Percentiles rank a stretch among this genome's conserved stretches.
phyloP scores from a whole-genome alignment of 768 basidiomycete genomes.

The Clitopilus passeckerianus region DNA sequence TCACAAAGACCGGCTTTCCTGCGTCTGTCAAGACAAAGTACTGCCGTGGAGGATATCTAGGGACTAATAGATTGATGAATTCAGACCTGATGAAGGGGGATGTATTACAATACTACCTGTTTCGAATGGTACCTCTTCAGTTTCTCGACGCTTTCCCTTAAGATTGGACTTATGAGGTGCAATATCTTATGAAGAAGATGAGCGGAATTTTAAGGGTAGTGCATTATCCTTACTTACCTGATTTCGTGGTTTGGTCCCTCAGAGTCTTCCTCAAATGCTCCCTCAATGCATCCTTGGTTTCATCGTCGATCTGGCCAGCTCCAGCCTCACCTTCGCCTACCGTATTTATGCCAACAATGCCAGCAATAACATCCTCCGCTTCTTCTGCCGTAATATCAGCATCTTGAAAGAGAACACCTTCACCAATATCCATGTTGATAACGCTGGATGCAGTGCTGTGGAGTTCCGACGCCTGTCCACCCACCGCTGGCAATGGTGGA shows the following conservation, averaged over 20 bases:
- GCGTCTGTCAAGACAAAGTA: slow-evolving; percentile 95
- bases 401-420: slow-evolving; percentile 70
- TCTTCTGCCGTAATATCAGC: slow-evolving; percentile 55
- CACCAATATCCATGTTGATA: slow-evolving; percentile 58
- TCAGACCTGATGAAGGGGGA: not conserved
- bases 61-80: slow-evolving; percentile 20
- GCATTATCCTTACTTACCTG: slow-evolving; percentile 29
- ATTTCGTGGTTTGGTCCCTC: slow-evolving; percentile 40
- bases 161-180: slow-evolving; percentile 20
- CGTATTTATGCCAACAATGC: slow-evolving; percentile 31
- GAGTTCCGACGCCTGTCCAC: slow-evolving; percentile 25
- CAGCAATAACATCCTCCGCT: slow-evolving; percentile 45
- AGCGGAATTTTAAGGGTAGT: slow-evolving; percentile 1
- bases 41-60: slow-evolving; percentile 54
- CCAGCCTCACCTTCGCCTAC: not conserved
- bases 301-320: slow-evolving; percentile 34
- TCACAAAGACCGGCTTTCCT: slow-evolving; percentile 95
- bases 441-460: slow-evolving; percentile 72
- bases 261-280: slow-evolving; percentile 71
- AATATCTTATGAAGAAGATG: slow-evolving; percentile 18
- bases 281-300: slow-evolving; percentile 58
- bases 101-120: slow-evolving; percentile 24
- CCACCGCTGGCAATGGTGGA: slow-evolving; percentile 20
- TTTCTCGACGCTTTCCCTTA: slow-evolving; percentile 24
- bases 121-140: slow-evolving; percentile 34